These are phyloP conservation scores for Alternaria sp. DNA, from an alignment of 2,329 filamentous ascomycete genomes.

Conservation along the genomic window DNA sequence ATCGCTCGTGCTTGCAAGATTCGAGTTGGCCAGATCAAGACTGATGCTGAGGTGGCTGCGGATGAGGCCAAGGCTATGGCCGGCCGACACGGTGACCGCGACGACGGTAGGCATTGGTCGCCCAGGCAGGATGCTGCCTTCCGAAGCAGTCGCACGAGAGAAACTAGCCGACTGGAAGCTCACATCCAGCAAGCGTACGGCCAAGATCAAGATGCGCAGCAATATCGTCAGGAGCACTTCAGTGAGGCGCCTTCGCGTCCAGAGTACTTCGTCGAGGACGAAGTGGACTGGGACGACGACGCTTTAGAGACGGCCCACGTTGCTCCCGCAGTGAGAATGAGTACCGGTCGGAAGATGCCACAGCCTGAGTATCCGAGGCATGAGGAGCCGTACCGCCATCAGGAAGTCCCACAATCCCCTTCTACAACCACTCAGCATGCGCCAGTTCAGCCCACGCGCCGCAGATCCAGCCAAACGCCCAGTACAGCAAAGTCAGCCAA, in stretches of 20 bases:
- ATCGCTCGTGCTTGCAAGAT: background rate
- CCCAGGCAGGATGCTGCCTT: background rate
- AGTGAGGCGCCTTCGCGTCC: background rate
- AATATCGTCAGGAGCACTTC: background rate
- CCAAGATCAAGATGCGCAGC: background rate
- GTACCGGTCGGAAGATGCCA: background rate
- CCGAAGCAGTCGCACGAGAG: background rate
- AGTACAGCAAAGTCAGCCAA: background rate
- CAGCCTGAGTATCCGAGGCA: background rate
- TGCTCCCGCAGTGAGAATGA: background rate
- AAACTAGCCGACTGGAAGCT: background rate
- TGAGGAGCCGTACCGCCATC: background rate
- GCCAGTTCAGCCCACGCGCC: background rate
- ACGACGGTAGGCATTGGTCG: background rate
- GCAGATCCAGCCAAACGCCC: background rate
- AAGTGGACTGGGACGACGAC: slow-evolving; percentile 1
- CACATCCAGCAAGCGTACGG: background rate
- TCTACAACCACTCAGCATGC: background rate
- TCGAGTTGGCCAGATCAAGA: background rate
- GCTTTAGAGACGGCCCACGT: background rate
- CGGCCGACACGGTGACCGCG: background rate
- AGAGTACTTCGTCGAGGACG: background rate
- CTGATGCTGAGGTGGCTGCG: background rate
- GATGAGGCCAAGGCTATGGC: background rate
- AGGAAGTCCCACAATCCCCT: fast-evolving